These are phyloP conservation scores for Mortierella sp. DNA, from an alignment of 371 early-diverging fungal species.

Conservation along the genomic window DNA sequence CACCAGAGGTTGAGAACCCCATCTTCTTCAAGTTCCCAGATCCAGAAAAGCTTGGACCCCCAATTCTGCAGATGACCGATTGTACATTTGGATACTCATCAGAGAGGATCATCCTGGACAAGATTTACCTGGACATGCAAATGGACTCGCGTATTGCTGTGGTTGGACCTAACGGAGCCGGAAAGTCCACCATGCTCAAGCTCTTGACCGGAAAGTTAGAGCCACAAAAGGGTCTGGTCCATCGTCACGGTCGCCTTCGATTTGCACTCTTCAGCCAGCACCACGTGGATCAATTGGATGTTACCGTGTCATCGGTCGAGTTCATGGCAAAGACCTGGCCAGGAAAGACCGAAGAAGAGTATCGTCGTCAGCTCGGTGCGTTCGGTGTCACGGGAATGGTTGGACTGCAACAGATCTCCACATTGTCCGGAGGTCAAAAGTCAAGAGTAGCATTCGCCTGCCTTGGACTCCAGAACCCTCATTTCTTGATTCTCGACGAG, in stretches of 20 bases:
- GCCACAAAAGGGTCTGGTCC: constrained; percentile 81
- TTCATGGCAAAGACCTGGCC: constrained; percentile 90
- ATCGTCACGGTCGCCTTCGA: constrained; percentile 94
- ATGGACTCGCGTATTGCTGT: constrained; percentile 97
- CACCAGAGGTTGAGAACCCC: constrained; percentile 84
- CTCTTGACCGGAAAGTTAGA: constrained; percentile 86
- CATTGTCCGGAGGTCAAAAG: constrained; percentile 99
- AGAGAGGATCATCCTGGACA: constrained; percentile 75
- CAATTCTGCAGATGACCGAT: constrained; percentile 94
- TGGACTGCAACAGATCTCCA: constrained; percentile 92
- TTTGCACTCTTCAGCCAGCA: constrained; percentile 98
- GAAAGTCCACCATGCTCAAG: constrained; percentile 83
- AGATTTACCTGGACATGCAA: constrained; percentile 92
- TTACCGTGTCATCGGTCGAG: constrained; percentile 85
- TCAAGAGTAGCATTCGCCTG: constrained; percentile 96
- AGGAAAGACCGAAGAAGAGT: constrained; percentile 94
- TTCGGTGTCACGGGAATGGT: constrained; percentile 98
- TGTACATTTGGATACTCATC: constrained; percentile 89
- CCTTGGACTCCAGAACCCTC: constrained; percentile 91
- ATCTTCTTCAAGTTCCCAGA: constrained; percentile 94
- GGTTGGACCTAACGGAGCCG: constrained; percentile 89
- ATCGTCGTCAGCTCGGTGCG: constrained; percentile 90
- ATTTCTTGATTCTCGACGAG: constrained; percentile 97
- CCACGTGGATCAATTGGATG: constrained; percentile 95
- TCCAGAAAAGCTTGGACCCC: constrained; percentile 86